Base-by-base conservation (phyloP, 805 yeast species). In the Nakazawaea siamensis region DNA sequence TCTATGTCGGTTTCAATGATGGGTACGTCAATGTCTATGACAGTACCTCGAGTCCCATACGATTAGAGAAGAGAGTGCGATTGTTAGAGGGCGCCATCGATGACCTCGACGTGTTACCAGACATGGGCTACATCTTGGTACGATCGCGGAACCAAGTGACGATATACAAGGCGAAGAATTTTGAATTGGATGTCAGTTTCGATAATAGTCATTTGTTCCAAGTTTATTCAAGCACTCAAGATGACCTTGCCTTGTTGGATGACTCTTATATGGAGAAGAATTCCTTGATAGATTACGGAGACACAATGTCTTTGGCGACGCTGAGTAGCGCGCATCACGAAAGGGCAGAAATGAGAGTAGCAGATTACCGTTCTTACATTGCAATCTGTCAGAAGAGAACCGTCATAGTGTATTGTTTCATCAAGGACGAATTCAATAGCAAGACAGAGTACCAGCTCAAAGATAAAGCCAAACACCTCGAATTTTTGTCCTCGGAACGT, bases 291-390 rank as follows among this genome's bases (percentile, higher is more conserved):
- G 35, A 42, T 12, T 51, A 46, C 28, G 45, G 47, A 18, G 61
- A 56, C 33, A 44, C 57, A 11, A 50, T 57, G 13, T 55, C 60
- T 2, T 35, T 56, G 27, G 59, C 59, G 11, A 53, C 58, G 1
- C 47, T 49, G 19, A 43, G 12, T 24, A 44, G 33, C 40, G 42
- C 19, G 29, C 18, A 12, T 5, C 19, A 31, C 24, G 33, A 31
- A 7, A 14, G 10, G 8, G 48, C 5, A 39, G 17, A 17, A 12
- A 31, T 19, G 1, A 13, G 12, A 5, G 28, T 31, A 4, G 25
- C 18, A 13, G 39, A 38, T 26, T 30, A 38, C 20, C 26, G 35
- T 14, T 38, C 47, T 11, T 40, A 44, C 14, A 27, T 44, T 11
- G 33, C 33, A 7, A 29, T 44, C 5, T 33, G 34, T 18, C 43